phyloP scores from a whole-genome alignment of 495 filamentous ascomycete genomes.

The Durotheca rogersii region DNA sequence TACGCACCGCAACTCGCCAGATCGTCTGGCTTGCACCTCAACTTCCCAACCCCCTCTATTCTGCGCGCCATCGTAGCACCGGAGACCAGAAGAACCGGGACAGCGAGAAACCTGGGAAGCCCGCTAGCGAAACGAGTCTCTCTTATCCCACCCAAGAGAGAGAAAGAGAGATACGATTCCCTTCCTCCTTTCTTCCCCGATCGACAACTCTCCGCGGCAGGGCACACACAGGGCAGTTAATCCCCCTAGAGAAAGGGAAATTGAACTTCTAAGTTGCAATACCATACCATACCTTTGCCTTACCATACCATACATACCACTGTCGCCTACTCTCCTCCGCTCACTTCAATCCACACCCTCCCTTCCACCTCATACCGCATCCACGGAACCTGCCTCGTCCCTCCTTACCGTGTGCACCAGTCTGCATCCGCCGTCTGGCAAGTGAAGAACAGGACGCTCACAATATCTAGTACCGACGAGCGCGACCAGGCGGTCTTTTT shows the following conservation, averaged over 20 bases:
- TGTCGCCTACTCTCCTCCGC: constrained; percentile 3
- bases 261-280: constrained; percentile 39
- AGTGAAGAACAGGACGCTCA: constrained; percentile 11
- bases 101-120: constrained; percentile 25
- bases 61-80: constrained; percentile 16
- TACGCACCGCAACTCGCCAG: constrained; percentile 9
- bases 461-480: constrained; percentile 13
- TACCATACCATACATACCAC: constrained; percentile 14
- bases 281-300: constrained; percentile 8
- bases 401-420: constrained; percentile 9
- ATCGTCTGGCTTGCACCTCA: no score
- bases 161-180: constrained; percentile 18
- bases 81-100: constrained; percentile 30
- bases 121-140: constrained; percentile 28
- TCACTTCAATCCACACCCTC: constrained; percentile 4
- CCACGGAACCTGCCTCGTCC: constrained; percentile 4
- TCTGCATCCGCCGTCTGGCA: constrained; percentile 30
- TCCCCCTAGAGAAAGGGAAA: constrained; percentile 20
- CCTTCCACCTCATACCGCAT: constrained; percentile 5
- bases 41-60: constrained; percentile 26
- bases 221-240: no score
- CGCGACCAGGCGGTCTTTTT: constrained; percentile 1
- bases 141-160: neutral
- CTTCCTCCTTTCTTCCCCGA: constrained; percentile 25
- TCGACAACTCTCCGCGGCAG: constrained; percentile 12